Evolutionary conservation across 805 yeast species (phyloP), one percentile per base, ranked within the genome.

Genomic region (Metschnikowia anglica): DNA sequence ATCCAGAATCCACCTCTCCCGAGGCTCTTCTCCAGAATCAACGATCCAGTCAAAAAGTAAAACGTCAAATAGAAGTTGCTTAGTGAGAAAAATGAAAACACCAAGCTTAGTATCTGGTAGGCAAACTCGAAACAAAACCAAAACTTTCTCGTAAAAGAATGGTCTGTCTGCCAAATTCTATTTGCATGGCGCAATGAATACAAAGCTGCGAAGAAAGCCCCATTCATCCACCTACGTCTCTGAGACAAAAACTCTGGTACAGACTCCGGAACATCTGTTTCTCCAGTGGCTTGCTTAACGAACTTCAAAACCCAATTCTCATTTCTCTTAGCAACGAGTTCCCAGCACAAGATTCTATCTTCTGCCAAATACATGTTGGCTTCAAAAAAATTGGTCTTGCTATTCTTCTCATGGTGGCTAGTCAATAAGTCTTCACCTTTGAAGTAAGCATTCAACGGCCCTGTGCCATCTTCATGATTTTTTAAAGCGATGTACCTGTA

Each of bases 381-480:
- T 30, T 91, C 88, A 55, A 91, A 91, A 41, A 91, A 90, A 54
- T 89, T 95, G 41, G 85, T 81, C 21, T 74, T 70, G 48, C 64
- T 64, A 44, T 71, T 71, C 21, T 43, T 41, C 17, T 56, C 51
- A 16, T 52, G 54, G 29, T 58, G 55, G 5, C 59, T 58, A 26
- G 61, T 63, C 34, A 71, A 55, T 28, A 71, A 58, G 42, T 68
- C 76, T 62, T 91, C 98, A 35, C 98, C 98, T 61, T 86, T 81
- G 71, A 91, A 91, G 60, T 91, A 91, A 1, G 96, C 82, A 39
- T 79, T 73, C 43, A 91, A 71, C 0, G 98, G 98, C 9, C 98
- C 98, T 3, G 93, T 83, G 6, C 97, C 97, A 59, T 85, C 96
- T 2, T 77, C 85, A 56, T 87, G 87, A 58, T 89, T 88, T 51